Percentiles rank a stretch among this genome's conserved stretches.
These are phyloP conservation scores for Fusarium chuoi DNA, from an alignment of 2,329 filamentous ascomycete genomes.

Conservation along the genomic window DNA sequence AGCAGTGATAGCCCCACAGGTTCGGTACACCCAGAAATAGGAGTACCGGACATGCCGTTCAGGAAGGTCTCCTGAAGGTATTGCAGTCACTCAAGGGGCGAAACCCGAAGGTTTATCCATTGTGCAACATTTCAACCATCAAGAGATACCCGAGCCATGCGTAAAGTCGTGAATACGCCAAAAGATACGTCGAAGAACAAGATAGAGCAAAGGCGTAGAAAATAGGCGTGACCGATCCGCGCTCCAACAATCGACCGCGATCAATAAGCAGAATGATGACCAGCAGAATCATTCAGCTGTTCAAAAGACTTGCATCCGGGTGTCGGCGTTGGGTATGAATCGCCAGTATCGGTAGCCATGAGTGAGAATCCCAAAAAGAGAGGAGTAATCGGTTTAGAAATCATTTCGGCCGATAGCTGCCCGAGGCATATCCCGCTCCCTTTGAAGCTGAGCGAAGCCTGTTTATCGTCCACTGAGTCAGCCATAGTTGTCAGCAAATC, in stretches of 20 bases:
- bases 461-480: constrained; percentile 87
- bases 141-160: constrained; percentile 53
- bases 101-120: constrained; percentile 11
- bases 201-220: constrained; percentile 53
- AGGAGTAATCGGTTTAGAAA: constrained; percentile 33
- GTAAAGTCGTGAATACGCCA: constrained; percentile 48
- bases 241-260: constrained; percentile 43
- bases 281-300: constrained; percentile 32
- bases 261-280: constrained; percentile 38
- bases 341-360: constrained; percentile 41
- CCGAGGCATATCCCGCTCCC: constrained; percentile 64
- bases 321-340: constrained; percentile 44
- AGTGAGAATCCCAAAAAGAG: constrained; percentile 27
- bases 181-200: constrained; percentile 55
- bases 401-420: constrained; percentile 52
- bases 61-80: constrained; percentile 42
- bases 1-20: constrained; percentile 38
- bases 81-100: constrained; percentile 15
- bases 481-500: constrained; percentile 76
- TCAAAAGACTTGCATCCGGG: constrained; percentile 38
- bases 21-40: constrained; percentile 40
- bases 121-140: constrained; percentile 28
- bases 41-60: constrained; percentile 55
- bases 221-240: constrained; percentile 43
- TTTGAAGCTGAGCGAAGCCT: constrained; percentile 87